phyloP scores from a whole-genome alignment of 2,329 filamentous ascomycete genomes.

The Coniochaeta sp. region DNA sequence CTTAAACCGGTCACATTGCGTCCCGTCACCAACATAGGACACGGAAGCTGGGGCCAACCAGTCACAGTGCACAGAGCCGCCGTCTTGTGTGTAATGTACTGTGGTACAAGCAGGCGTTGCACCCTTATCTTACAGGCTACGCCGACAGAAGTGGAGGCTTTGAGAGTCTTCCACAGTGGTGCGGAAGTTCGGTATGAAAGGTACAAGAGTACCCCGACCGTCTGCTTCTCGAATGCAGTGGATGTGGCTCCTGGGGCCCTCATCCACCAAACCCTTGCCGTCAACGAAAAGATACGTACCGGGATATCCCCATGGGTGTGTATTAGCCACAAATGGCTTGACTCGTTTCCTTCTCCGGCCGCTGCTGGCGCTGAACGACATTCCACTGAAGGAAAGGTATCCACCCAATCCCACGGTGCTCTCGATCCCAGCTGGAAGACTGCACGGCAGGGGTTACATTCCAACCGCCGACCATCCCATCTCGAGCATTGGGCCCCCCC shows the following conservation, averaged over 20 bases:
- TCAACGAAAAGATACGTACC: neutral
- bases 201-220: no score
- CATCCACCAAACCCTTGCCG: neutral
- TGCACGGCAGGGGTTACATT: neutral
- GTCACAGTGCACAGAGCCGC: neutral
- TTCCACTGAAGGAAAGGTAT: neutral
- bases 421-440: neutral
- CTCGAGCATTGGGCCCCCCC: no score
- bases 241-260: neutral
- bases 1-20: neutral
- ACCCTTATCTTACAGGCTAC: no score
- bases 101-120: neutral
- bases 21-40: neutral
- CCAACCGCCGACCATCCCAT: neutral
- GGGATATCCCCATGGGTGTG: no score
- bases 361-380: neutral
- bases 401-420: neutral
- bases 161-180: neutral
- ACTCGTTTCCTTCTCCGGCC: neutral
- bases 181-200: neutral
- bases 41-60: neutral
- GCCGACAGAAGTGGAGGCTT: slow-evolving; percentile 2
- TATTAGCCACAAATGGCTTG: no score
- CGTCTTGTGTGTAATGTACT: neutral
- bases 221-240: neutral